Conservation (phyloP, 352 stramenopile genomes). For the Globisporangium okanoganense region DNA sequence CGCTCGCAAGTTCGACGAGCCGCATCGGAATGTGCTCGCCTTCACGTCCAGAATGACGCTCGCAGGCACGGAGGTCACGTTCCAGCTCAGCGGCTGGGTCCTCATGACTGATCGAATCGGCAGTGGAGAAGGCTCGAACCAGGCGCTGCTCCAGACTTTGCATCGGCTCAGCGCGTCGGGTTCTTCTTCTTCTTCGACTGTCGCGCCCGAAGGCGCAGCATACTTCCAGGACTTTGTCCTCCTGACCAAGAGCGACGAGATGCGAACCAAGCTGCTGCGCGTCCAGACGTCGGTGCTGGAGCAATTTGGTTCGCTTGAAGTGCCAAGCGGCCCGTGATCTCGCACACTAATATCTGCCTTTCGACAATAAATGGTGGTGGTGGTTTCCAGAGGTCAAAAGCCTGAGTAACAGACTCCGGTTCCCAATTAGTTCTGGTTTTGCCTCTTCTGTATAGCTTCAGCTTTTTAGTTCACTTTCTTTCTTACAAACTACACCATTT, state of each 20-base stretch:
- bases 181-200: too few relatives aligned
- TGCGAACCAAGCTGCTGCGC: not conserved
- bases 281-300: not conserved
- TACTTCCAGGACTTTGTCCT: slow-evolving; percentile 13
- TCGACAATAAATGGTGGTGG: too few relatives aligned
- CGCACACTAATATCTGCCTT: too few relatives aligned
- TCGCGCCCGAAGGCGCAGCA: not conserved
- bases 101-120: not conserved
- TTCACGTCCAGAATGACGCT: not conserved
- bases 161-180: not conserved
- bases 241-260: not conserved
- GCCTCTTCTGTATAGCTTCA: too few relatives aligned
- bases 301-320: not conserved
- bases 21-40: not conserved
- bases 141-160: slow-evolving; percentile 3
- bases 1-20: slow-evolving; percentile 2
- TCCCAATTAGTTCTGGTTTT: too few relatives aligned
- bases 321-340: not conserved
- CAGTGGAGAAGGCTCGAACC: not conserved
- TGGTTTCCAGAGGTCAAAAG: too few relatives aligned
- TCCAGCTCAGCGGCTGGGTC: not conserved
- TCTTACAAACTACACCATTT: too few relatives aligned
- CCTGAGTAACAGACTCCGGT: too few relatives aligned
- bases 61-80: not conserved
- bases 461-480: too few relatives aligned